Percentiles rank a stretch among this genome's conserved stretches.
Evolutionary conservation across 148 eudicot species (phyloP).

Genomic region (Linanthus parryae): DNA sequence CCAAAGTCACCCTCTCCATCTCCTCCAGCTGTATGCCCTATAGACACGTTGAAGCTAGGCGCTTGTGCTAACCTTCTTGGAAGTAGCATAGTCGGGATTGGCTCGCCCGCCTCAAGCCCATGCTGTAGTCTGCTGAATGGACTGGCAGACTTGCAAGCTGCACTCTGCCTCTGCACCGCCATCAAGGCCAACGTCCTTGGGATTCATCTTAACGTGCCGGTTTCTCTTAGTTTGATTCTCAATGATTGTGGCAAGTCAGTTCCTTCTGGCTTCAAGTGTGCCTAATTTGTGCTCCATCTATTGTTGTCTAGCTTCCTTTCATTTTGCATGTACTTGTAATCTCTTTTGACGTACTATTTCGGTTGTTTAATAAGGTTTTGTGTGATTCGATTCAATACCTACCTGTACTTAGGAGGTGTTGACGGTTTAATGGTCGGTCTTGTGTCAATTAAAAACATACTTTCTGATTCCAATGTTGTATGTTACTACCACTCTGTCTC

Average conservation of each 20-base stretch:
- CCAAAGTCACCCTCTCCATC: slow-evolving; percentile 3
- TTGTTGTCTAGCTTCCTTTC: too few relatives aligned
- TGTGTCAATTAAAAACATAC: too few relatives aligned
- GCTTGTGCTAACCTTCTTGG: slow-evolving; percentile 7
- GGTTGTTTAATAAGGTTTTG: too few relatives aligned
- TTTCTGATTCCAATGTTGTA: too few relatives aligned
- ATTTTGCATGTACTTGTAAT: too few relatives aligned
- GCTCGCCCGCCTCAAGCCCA: slow-evolving; percentile 5
- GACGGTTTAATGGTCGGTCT: too few relatives aligned
- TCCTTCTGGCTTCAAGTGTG: slow-evolving; percentile 8
- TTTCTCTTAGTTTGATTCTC: slow-evolving; percentile 8
- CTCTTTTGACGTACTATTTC: too few relatives aligned
- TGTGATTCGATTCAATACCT: too few relatives aligned
- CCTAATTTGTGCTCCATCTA: too few relatives aligned
- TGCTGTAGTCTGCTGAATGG: slow-evolving; percentile 5
- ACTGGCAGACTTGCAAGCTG: slow-evolving; percentile 9
- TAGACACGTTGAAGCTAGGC: slow-evolving; percentile 9
- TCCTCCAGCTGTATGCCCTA: slow-evolving; percentile 5
- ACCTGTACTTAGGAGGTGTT: too few relatives aligned
- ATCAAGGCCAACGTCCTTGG: slow-evolving; percentile 10
- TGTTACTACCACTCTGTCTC: too few relatives aligned
- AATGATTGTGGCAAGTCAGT: slow-evolving; percentile 7
- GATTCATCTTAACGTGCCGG: slow-evolving; percentile 6
- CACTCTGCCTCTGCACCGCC: slow-evolving; percentile 8
- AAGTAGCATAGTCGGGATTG: slow-evolving; percentile 1